Base-by-base conservation (phyloP, 2,329 filamentous ascomycete genomes). In the Trichoderma citrinoviride region DNA sequence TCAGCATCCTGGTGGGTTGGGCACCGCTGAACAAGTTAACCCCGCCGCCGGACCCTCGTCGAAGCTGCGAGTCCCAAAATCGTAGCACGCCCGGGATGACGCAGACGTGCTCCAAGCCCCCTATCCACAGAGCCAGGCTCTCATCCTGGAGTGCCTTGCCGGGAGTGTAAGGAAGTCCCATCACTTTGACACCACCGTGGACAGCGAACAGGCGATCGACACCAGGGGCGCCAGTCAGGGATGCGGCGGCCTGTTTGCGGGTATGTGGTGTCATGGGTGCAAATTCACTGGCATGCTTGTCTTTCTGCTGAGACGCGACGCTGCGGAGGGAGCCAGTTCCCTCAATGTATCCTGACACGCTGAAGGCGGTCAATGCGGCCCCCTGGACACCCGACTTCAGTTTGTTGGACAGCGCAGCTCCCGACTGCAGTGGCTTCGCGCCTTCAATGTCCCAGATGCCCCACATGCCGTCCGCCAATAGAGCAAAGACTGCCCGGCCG, bases 371-470 rank as follows among this genome's bases (percentile, higher is more conserved):
- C 65, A 86, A 75, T 2, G 85, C 84, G 2, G 85, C 85, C 41
- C 86, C 86, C 19, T 80, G 80, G 40, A 87, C 79, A 6, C 84
- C 84, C 55, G 80, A 76, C 64, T 80, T 80, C 37, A 83, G 76
- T 68, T 81, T 84, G 46, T 78, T 81, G 25, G 85, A 80, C 4
- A 86, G 73, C 0, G 79, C 73, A 65, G 80, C 73, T 54, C 79
- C 73, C 12, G 75, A 67, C 14, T 72, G 70, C 41, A 80, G 73
- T 1, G 85, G 83, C 44, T 82, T 83, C 33, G 80, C 80, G 7
- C 85, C 84, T 67, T 88, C 85, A 50, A 89, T 80, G 69, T 89
- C 87, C 87, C 87, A 89, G 40, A 89, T 83, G 15, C 85, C 87
- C 87, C 87, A 89, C 72, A 87, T 86, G 7, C 87, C 87, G 69